Percentiles rank a stretch among this genome's conserved stretches.
These are phyloP conservation scores for Apiospora aurea DNA, from an alignment of 2,329 filamentous ascomycete genomes.

Conservation along the genomic window DNA sequence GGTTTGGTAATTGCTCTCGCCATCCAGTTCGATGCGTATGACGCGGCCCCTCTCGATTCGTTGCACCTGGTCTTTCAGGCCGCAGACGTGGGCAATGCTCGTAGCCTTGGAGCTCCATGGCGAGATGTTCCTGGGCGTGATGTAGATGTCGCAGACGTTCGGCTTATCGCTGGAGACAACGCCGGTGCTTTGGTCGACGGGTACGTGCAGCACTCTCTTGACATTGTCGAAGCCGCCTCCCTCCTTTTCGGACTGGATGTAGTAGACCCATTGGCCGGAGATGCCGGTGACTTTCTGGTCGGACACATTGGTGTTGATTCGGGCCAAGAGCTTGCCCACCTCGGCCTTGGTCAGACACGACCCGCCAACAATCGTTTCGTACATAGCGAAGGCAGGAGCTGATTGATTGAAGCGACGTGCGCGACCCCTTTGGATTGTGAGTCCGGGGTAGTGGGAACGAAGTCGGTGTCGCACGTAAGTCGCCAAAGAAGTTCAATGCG, in stretches of 20 bases:
- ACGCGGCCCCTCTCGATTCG: constrained; percentile 88
- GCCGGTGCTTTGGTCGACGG: constrained; percentile 24
- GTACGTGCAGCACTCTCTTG: constrained; percentile 53
- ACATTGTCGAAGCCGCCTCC: constrained; percentile 48
- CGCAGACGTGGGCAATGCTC: constrained; percentile 91
- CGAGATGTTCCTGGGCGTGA: constrained; percentile 84
- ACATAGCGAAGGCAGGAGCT: constrained; percentile 25
- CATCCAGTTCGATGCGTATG: constrained; percentile 71
- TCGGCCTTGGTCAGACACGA: constrained; percentile 31
- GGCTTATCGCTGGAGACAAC: constrained; percentile 28
- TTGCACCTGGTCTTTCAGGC: constrained; percentile 71
- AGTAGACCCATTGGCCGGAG: constrained; percentile 68
- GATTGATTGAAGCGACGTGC: constrained; percentile 11
- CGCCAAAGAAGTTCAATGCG: constrained; percentile 1
- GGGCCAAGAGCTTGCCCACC: constrained; percentile 52
- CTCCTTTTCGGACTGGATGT: constrained; percentile 64
- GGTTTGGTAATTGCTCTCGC: constrained; percentile 44
- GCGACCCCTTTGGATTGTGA: constrained; percentile 22
- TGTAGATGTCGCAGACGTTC: constrained; percentile 67
- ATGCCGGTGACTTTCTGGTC: constrained; percentile 55
- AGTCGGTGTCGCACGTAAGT: constrained; percentile 13
- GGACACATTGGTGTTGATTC: constrained; percentile 48
- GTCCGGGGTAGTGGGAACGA: constrained; percentile 6
- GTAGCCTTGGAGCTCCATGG: constrained; percentile 98
- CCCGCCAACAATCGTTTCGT: constrained; percentile 29